Base-by-base conservation (phyloP, 2,329 filamentous ascomycete species). In the Sarocladium brachiariae region DNA sequence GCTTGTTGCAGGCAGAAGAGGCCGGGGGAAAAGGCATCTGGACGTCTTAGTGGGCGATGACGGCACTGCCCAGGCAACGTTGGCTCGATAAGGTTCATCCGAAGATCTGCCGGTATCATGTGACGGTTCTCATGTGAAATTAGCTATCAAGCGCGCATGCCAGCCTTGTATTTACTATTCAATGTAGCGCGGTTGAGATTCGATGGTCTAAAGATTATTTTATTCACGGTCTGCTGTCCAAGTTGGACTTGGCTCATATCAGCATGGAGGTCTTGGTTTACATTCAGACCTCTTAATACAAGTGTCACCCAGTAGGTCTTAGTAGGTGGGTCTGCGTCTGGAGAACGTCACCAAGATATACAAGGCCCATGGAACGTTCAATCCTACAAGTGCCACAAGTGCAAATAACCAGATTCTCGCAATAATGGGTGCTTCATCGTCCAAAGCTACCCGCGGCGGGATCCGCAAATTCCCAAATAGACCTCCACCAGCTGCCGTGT, bases 391-490 rank as follows among this genome's bases (percentile, higher is more conserved):
- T 19, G 10, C 21, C 21, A 45, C 7, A 47, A 10, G 4, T 33
- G 4, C 43, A 47, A n/a, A 33, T 3, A 8, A 19, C n/a, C 10
- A 11, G n/a, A 5, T 16, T 21, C 19, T 19, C 7, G 37, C 18
- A 16, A 25, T 14, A 46, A 73, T 77, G 74, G 74, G 74, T 30
- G 66, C 73, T 4, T 67, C 70, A 34, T 65, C 71, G 3, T 77
- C 74, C 21, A 77, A 76, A 59, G 67, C 71, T 14, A 66, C 65
- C 11, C 64, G 67, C 53, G 60, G 65, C 43, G 66, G 65, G 21
- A 55, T 65, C 43, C 70, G 74, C 51, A 74, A 67, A 54, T 77
- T 73, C 56, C 74, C 74, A 2, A 60, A 67, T 30, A 65, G 71
- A 53, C 56, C 68, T 18, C 50, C 52, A 11, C 25, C 34, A 14